Evolutionary conservation across 768 basidiomycete species (phyloP).

Genomic region (Russula abietina): DNA sequence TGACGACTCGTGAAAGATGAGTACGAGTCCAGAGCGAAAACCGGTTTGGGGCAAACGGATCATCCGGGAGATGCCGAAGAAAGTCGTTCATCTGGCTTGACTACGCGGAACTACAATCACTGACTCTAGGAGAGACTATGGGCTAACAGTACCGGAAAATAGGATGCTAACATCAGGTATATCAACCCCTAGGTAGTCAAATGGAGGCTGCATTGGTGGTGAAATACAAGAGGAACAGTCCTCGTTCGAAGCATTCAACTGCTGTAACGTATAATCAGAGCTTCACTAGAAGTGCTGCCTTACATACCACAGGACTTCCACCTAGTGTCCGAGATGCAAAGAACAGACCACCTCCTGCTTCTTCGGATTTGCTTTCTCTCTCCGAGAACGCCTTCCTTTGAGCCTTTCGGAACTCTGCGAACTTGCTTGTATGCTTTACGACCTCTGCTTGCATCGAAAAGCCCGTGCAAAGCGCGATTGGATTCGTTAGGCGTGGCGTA

Average conservation of each 20-base stretch:
- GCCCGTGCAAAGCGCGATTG: constrained; percentile 21
- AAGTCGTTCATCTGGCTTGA: background rate
- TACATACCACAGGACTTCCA: constrained; percentile 4
- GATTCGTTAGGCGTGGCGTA: constrained; percentile 19
- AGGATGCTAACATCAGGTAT: constrained; percentile 20
- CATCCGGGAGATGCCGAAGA: constrained; percentile 16
- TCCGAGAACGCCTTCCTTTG: constrained; percentile 1
- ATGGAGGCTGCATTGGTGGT: background rate
- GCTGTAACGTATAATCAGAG: background rate
- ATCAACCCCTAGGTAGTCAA: constrained; percentile 22
- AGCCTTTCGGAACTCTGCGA: constrained; percentile 11
- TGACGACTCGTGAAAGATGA: constrained; percentile 14
- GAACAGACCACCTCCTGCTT: constrained; percentile 13
- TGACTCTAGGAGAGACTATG: background rate
- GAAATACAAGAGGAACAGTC: background rate
- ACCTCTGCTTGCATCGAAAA: constrained; percentile 24
- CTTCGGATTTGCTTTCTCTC: constrained; percentile 2
- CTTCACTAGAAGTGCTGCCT: no score
- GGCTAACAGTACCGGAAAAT: background rate
- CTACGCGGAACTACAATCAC: background rate
- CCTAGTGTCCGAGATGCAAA: constrained; percentile 16
- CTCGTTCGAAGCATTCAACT: background rate
- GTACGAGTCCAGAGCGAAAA: background rate
- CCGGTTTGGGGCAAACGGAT: background rate
- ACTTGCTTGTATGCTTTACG: constrained; percentile 12